Conservation (phyloP, 331 rosid genomes). For the Spiraea crenata region DNA sequence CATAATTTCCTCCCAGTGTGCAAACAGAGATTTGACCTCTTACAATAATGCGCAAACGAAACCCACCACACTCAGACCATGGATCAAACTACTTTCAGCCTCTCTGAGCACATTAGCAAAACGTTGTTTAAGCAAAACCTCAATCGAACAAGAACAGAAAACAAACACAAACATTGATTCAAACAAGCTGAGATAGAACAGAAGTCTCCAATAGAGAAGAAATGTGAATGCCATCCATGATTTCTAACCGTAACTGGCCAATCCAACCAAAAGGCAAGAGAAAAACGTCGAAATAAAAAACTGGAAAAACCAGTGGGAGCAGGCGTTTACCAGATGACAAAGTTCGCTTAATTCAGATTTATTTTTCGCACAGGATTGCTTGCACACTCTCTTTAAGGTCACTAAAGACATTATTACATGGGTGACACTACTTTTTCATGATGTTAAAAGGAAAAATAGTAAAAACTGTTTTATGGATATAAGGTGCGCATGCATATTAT, state of each 20-base stretch:
- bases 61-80: background rate
- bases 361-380: too few species aligned
- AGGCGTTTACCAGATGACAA: too few species aligned
- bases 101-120: conserved; percentile 13
- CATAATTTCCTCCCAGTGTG: background rate
- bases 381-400: too few species aligned
- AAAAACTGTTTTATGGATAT: too few species aligned
- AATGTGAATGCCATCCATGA: conserved; percentile 69
- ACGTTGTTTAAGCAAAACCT: conserved; percentile 39
- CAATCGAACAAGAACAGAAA: background rate
- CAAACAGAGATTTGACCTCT: conserved; percentile 3
- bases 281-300: too few species aligned
- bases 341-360: too few species aligned
- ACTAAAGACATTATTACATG: too few species aligned
- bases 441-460: too few species aligned
- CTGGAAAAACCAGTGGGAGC: too few species aligned
- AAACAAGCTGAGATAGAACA: background rate
- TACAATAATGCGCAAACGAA: conserved; percentile 17
- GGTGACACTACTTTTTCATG: too few species aligned
- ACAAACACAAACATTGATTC: background rate
- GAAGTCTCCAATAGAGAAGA: background rate
- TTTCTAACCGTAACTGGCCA: conserved; percentile 71
- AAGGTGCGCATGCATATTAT: too few species aligned
- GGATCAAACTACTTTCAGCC: conserved; percentile 15
- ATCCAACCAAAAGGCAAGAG: conserved; percentile 9